Conservation (phyloP, 1,139 yeast species). For the Lodderomyces metapsilosis region DNA sequence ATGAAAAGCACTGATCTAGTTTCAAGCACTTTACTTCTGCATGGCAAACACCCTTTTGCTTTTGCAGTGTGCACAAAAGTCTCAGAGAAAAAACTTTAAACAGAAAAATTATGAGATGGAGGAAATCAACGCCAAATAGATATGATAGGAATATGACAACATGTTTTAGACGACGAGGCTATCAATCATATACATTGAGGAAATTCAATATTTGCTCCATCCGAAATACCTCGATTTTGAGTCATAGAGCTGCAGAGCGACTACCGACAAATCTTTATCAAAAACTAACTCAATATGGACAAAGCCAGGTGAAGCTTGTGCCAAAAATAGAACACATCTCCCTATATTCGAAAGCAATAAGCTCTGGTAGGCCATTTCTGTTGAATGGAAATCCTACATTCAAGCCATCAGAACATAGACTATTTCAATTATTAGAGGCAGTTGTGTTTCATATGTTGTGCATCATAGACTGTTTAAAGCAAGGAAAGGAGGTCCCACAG, state of each 20-base stretch:
- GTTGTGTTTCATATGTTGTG: conserved; percentile 12
- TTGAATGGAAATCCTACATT: conserved; percentile 5
- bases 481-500: conserved; percentile 1
- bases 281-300: conserved; percentile 10
- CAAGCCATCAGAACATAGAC: conserved; percentile 10
- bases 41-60: neutral
- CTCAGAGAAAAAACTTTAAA: neutral
- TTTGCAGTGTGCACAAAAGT: neutral
- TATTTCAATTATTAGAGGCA: conserved; percentile 12
- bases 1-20: neutral
- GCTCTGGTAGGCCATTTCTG: neutral
- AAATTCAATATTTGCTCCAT: neutral
- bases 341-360: conserved; percentile 6
- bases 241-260: conserved; percentile 11
- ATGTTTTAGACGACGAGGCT: conserved; percentile 3
- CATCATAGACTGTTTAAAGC: conserved; percentile 8
- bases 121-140: neutral
- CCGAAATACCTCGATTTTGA: conserved; percentile 9
- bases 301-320: conserved; percentile 8
- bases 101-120: neutral
- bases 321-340: conserved; percentile 13
- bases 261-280: conserved; percentile 11
- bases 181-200: neutral
- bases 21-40: too few relatives aligned
- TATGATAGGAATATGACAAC: conserved; percentile 5